Evolutionary conservation across 805 yeast species (phyloP).

Genomic region (Kluyveromyces aestuarii): DNA sequence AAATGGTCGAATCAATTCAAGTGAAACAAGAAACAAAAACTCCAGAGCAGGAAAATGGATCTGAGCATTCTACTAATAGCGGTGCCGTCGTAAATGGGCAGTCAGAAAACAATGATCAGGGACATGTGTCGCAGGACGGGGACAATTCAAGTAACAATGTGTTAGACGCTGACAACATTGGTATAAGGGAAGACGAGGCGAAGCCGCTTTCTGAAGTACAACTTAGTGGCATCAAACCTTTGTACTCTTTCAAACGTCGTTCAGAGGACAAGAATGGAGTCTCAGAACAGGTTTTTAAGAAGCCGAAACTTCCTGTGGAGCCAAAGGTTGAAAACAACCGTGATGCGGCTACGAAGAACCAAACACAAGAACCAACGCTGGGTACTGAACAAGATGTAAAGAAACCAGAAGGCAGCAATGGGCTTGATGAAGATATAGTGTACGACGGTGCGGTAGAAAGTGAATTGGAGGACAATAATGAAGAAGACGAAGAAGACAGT

Average conservation of each 20-base stretch:
- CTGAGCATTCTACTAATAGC: neutral
- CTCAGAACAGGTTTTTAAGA: conserved; percentile 1
- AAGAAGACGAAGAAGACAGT: conserved; percentile 15
- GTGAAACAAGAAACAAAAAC: neutral
- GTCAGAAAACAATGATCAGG: neutral
- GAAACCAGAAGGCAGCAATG: conserved; percentile 16
- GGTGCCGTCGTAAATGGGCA: neutral
- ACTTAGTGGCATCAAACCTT: neutral
- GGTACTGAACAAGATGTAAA: conserved; percentile 10
- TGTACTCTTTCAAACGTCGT: neutral
- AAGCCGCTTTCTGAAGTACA: neutral
- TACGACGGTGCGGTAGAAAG: conserved; percentile 15
- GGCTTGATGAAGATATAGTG: conserved; percentile 11
- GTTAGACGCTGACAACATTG: conserved; percentile 14
- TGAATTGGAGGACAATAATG: conserved; percentile 14
- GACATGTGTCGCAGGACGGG: neutral
- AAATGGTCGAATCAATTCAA: conserved; percentile 5
- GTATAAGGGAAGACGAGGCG: conserved; percentile 13
- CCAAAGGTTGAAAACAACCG: conserved; percentile 10
- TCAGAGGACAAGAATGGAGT: conserved; percentile 4
- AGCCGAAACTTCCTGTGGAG: conserved; percentile 1
- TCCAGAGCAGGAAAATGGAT: neutral
- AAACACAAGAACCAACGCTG: conserved; percentile 2
- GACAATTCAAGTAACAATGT: neutral
- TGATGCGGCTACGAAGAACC: conserved; percentile 3